These are phyloP conservation scores for Cercospora sp. DNA, from an alignment of 2,329 filamentous ascomycete species.

Conservation along the genomic window DNA sequence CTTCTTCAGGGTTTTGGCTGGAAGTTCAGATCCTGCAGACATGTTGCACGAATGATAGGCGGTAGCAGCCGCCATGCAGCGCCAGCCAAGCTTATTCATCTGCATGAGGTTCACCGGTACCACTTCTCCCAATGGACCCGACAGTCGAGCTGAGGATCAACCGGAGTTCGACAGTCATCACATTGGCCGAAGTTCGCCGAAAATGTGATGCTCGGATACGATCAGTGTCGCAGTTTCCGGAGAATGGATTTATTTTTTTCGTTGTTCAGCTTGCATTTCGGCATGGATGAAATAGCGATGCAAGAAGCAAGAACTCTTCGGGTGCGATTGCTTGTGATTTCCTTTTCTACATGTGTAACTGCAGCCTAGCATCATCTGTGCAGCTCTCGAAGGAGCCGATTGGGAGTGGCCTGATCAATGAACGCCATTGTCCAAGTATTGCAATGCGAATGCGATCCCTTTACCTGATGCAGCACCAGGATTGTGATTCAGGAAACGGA, in stretches of 20 bases:
- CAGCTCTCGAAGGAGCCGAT: background rate
- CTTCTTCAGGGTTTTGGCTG: background rate
- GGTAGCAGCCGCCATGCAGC: background rate
- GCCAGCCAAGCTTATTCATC: background rate
- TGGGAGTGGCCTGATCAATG: background rate
- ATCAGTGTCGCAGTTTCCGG: background rate
- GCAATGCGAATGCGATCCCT: background rate
- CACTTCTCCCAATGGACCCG: background rate
- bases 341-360: background rate
- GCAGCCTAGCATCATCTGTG: background rate
- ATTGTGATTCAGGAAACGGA: background rate
- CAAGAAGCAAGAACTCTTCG: background rate
- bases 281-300: background rate
- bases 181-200: background rate
- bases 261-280: background rate
- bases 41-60: background rate
- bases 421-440: background rate
- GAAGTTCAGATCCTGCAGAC: background rate
- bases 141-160: background rate
- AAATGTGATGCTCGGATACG: background rate
- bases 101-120: background rate
- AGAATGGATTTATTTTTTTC: background rate
- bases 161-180: background rate
- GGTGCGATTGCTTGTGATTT: background rate
- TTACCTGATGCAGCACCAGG: conserved; percentile 1